phyloP scores from a whole-genome alignment of 2,329 filamentous ascomycete species.

The Rhytidhysteron rufulum region DNA sequence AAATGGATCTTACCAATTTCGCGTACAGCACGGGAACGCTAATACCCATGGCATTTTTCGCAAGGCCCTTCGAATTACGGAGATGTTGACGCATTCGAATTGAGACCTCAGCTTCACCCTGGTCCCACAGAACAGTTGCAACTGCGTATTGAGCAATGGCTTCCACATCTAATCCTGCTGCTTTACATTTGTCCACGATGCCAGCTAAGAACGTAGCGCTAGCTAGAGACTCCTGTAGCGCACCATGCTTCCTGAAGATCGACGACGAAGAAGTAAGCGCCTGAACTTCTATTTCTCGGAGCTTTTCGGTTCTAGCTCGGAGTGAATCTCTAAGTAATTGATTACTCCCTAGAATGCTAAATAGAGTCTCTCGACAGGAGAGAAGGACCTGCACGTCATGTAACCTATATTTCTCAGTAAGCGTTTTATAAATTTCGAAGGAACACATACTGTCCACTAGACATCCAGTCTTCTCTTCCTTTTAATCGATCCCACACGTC shows the following conservation, averaged over 20 bases:
- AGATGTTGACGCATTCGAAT: slow-evolving; percentile 83
- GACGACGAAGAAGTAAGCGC: slow-evolving; percentile 71
- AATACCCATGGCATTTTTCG: slow-evolving; percentile 22
- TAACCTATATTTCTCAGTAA: slow-evolving; percentile 52
- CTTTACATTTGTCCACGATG: slow-evolving; percentile 65
- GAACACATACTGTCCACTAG: slow-evolving; percentile 66
- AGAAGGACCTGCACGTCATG: slow-evolving; percentile 76
- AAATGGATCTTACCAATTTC: slow-evolving; percentile 56
- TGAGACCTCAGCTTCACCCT: slow-evolving; percentile 83
- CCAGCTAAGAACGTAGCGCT: slow-evolving; percentile 79
- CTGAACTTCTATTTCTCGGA: slow-evolving; percentile 69
- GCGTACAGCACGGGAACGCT: slow-evolving; percentile 68
- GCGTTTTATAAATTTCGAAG: not conserved
- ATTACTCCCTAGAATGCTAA: slow-evolving; percentile 74
- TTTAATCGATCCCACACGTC: slow-evolving; percentile 62
- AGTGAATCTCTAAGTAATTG: slow-evolving; percentile 58
- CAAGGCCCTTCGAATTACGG: slow-evolving; percentile 25
- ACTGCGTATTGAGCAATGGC: slow-evolving; percentile 75
- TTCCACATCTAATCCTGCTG: slow-evolving; percentile 71
- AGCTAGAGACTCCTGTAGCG: slow-evolving; percentile 81
- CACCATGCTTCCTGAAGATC: slow-evolving; percentile 74
- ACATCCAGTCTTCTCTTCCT: slow-evolving; percentile 71
- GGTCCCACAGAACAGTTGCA: slow-evolving; percentile 88
- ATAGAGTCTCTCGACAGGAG: slow-evolving; percentile 76
- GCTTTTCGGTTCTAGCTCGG: slow-evolving; percentile 58